Percentiles rank a stretch among this genome's conserved stretches.
These are phyloP conservation scores for Leishmania guyanensis DNA, from an alignment of 208 protist species.

Conservation along the genomic window DNA sequence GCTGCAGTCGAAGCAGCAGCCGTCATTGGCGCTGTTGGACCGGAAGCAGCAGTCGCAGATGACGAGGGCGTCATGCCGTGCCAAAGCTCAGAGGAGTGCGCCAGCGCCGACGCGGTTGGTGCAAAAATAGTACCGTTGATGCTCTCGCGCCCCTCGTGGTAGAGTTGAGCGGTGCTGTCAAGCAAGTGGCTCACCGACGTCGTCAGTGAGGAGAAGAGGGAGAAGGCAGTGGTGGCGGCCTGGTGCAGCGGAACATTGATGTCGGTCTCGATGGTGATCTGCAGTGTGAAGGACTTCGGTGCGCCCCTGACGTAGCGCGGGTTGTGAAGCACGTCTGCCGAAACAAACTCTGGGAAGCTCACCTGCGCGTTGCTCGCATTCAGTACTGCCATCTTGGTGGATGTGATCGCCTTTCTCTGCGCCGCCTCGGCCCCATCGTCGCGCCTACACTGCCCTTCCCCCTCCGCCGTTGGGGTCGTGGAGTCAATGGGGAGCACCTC, in stretches of 20 bases:
- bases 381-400: slow-evolving; percentile 34
- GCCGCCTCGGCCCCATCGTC: background rate
- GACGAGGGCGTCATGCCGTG: background rate
- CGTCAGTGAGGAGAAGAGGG: slow-evolving; percentile 60
- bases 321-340: slow-evolving; percentile 34
- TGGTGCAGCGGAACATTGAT: slow-evolving; percentile 68
- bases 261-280: slow-evolving; percentile 61
- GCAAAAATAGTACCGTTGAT: slow-evolving; percentile 10
- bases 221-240: slow-evolving; percentile 55
- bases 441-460: background rate
- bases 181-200: slow-evolving; percentile 57
- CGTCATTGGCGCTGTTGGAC: background rate
- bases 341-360: slow-evolving; percentile 58
- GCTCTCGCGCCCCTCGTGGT: slow-evolving; percentile 56
- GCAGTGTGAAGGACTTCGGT: slow-evolving; percentile 34
- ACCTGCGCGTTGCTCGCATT: slow-evolving; percentile 36
- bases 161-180: slow-evolving; percentile 38
- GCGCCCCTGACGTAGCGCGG: slow-evolving; percentile 40
- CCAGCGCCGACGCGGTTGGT: background rate
- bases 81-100: slow-evolving; percentile 1
- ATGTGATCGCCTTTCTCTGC: slow-evolving; percentile 23
- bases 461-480: background rate
- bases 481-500: slow-evolving; percentile 36
- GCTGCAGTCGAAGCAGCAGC: background rate
- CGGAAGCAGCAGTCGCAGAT: background rate